Percentiles rank a stretch among this genome's conserved stretches.
Evolutionary conservation across 1,139 yeast genomes (phyloP).

Genomic region (Oligophagozyma castellii): DNA sequence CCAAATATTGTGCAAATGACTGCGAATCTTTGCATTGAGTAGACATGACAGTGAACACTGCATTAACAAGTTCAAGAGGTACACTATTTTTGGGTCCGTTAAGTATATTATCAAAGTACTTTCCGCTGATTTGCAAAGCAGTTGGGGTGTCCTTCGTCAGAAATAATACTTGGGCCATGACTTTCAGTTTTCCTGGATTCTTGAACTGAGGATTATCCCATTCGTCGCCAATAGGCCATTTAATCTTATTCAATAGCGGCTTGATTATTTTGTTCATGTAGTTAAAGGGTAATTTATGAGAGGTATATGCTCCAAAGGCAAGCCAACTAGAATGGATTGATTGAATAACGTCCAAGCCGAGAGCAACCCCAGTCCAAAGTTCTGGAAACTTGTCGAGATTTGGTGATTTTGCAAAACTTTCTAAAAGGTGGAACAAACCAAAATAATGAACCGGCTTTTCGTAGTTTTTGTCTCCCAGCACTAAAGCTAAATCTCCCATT

Average conservation of each 20-base stretch:
- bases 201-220: constrained; percentile 2
- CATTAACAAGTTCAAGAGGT: constrained; percentile 34
- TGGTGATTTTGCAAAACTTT: constrained; percentile 9
- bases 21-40: constrained; percentile 29
- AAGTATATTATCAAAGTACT: constrained; percentile 32
- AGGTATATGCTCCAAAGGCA: constrained; percentile 2
- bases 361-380: constrained; percentile 15
- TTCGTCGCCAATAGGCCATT: constrained; percentile 8
- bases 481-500: constrained; percentile 21
- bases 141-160: constrained; percentile 17
- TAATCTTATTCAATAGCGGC: constrained; percentile 11
- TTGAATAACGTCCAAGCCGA: constrained; percentile 15
- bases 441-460: constrained; percentile 17
- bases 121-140: constrained; percentile 27
- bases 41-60: constrained; percentile 26
- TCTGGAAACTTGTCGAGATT: constrained; percentile 9
- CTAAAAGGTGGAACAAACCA: constrained; percentile 16
- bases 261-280: constrained; percentile 24
- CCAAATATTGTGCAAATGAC: constrained; percentile 44
- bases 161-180: constrained; percentile 14
- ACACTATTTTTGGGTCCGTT: constrained; percentile 38
- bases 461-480: constrained; percentile 19
- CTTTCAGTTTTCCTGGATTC: constrained; percentile 6
- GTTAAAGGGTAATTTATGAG: constrained; percentile 3
- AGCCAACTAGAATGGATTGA: constrained; percentile 7